Evolutionary conservation across 192 early-diverging fungal genomes (phyloP).

Genomic region (Gryganskiella cystojenkinii): DNA sequence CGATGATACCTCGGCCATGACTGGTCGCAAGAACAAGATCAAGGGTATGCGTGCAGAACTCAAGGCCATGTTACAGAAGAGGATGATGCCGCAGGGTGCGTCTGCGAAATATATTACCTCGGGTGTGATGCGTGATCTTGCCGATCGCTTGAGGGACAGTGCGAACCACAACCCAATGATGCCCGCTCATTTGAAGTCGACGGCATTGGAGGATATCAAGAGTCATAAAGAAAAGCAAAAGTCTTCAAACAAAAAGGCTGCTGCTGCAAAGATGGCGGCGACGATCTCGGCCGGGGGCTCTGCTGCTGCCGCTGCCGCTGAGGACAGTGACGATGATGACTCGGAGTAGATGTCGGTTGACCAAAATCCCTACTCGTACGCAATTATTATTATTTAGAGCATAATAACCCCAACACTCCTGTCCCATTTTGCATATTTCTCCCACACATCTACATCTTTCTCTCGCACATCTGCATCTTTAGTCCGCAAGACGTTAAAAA

Average conservation of each 20-base stretch:
- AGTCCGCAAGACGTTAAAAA: too few species aligned
- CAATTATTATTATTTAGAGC: too few species aligned
- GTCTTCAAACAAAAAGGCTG: neutral
- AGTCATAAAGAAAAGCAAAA: slow-evolving; percentile 13
- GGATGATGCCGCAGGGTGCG: slow-evolving; percentile 60
- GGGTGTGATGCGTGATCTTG: slow-evolving; percentile 69
- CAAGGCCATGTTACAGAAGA: slow-evolving; percentile 55
- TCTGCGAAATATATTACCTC: slow-evolving; percentile 74
- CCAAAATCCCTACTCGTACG: too few species aligned
- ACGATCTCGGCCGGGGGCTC: neutral
- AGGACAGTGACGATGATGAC: too few species aligned
- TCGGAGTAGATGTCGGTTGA: too few species aligned
- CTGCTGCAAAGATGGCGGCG: neutral
- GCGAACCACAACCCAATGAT: slow-evolving; percentile 46
- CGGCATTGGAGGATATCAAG: slow-evolving; percentile 49
- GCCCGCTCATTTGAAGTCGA: slow-evolving; percentile 45
- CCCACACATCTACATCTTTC: too few species aligned
- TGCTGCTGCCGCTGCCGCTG: too few species aligned
- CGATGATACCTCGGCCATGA: slow-evolving; percentile 51
- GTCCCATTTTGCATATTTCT: too few species aligned
- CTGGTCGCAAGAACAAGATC: slow-evolving; percentile 55
- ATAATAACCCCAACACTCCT: too few species aligned
- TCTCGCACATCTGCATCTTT: too few species aligned
- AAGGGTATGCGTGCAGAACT: slow-evolving; percentile 57
- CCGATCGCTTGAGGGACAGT: slow-evolving; percentile 66